These are phyloP conservation scores for Huntiella moniliformis DNA, from an alignment of 2,329 filamentous ascomycete genomes.

Conservation along the genomic window DNA sequence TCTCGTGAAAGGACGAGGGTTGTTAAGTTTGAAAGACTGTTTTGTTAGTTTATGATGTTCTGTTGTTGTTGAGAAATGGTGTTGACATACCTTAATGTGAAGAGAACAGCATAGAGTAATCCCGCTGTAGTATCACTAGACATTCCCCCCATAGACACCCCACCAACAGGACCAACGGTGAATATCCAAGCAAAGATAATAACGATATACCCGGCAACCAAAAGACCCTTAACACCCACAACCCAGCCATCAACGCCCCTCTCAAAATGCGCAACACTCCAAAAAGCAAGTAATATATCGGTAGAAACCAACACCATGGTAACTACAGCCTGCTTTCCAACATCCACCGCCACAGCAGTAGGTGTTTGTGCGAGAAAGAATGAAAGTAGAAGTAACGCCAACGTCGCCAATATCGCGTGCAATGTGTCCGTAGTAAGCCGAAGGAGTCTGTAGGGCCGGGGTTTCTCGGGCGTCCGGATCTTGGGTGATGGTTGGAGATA, in stretches of 20 bases:
- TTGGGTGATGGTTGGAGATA: constrained; percentile 1
- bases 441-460: constrained; percentile 12
- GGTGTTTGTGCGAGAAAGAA: constrained; percentile 12
- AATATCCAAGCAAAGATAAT: constrained; percentile 19
- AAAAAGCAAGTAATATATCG: constrained; percentile 21
- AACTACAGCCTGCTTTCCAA: constrained; percentile 15
- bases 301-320: constrained; percentile 18
- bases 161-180: not conserved
- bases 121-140: no score
- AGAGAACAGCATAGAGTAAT: no score
- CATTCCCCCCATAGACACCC: not conserved
- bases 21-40: no score
- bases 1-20: no score
- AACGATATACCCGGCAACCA: constrained; percentile 19
- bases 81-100: no score
- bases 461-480: not conserved
- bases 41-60: no score
- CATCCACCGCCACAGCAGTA: no score
- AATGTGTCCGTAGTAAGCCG: constrained; percentile 17
- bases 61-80: no score
- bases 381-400: constrained; percentile 1
- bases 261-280: constrained; percentile 18
- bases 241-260: constrained; percentile 18
- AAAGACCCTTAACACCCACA: constrained; percentile 17
- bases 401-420: constrained; percentile 15